Conservation (phyloP, 257 asterid genomes). For the Forsythia viridissima region DNA sequence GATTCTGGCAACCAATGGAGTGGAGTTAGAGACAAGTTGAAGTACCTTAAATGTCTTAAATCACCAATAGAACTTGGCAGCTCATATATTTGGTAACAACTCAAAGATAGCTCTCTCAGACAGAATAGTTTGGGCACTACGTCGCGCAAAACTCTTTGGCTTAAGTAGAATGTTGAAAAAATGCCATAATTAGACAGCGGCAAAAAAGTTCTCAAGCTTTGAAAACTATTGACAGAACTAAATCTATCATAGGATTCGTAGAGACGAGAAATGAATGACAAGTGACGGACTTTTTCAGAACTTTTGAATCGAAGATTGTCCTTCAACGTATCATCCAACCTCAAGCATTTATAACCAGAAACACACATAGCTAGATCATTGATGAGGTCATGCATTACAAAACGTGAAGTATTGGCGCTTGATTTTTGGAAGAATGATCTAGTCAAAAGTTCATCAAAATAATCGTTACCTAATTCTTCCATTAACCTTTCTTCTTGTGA, state of each 20-base stretch:
- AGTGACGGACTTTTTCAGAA: constrained; percentile 26
- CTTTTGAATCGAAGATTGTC: constrained; percentile 10
- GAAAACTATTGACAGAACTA: constrained; percentile 18
- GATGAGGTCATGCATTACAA: constrained; percentile 39
- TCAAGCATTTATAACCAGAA: constrained; percentile 31
- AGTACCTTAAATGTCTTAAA: constrained; percentile 32
- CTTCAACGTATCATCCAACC: constrained; percentile 30
- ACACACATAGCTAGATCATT: constrained; percentile 34
- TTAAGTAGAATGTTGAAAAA: too few relatives aligned
- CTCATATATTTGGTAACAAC: constrained; percentile 25
- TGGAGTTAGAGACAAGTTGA: constrained; percentile 21
- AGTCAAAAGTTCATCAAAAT: constrained; percentile 29
- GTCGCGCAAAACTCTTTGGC: constrained; percentile 20
- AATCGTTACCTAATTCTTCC: constrained; percentile 29
- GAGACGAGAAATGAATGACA: constrained; percentile 25
- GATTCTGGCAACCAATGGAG: constrained; percentile 20
- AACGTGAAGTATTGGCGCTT: constrained; percentile 8
- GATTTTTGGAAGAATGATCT: constrained; percentile 30
- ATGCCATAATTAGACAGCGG: too few relatives aligned
- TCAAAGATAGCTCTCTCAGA: constrained; percentile 29
- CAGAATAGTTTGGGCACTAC: constrained; percentile 22
- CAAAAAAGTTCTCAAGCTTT: constrained; percentile 34
- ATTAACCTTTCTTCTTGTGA: too few relatives aligned
- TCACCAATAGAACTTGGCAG: constrained; percentile 30
- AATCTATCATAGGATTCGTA: constrained; percentile 28